Evolutionary conservation across 805 yeast genomes (phyloP), one percentile per base, ranked within the genome.

Genomic region (Candida caryicola): DNA sequence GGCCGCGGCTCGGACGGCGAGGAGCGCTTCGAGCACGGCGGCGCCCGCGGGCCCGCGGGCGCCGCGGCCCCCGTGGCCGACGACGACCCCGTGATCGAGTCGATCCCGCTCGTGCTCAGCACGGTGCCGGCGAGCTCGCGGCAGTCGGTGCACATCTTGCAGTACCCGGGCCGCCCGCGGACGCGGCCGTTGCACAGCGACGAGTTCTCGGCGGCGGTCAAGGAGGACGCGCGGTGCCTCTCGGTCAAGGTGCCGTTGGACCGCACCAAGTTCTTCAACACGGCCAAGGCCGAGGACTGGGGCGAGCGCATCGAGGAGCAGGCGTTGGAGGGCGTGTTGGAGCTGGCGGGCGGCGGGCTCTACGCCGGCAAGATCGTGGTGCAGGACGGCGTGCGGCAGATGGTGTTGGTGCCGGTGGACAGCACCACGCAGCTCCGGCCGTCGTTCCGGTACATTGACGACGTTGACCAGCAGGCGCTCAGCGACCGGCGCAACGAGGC

Each of bases 391-490:
- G 45, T 41, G 19, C 41, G 73, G 13, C 79, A 73, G 49, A 52
- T 88, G 5, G 78, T 85, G 34, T 58, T 91, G 43, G 60, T 77
- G 1, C 85, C 91, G 1, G 69, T 90, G 1, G 74, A 77, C 25
- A 71, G 79, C 15, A 77, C 85, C 0, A 77, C 83, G 0, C 97
- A 91, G 59, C 59, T 93, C 43, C 74, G 96, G 48, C 93, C 97
- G 2, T 75, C 76, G 50, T 87, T 93, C 63, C 76, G 74, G 46
- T 86, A 90, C 55, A 78, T 89, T 30, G 95, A 89, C 55, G 79
- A 73, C 45, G 54, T 62, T 43, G 77, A 71, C 41, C 66, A 66
- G 40, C 71, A 64, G 38, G 73, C 68, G 65, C 69, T 52, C 37
- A 65, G 43, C 40, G 68, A 49, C 46, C 61, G 54, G 40, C 62